phyloP scores from a whole-genome alignment of 495 filamentous ascomycete species.

The Aspergillus bertholletiae region DNA sequence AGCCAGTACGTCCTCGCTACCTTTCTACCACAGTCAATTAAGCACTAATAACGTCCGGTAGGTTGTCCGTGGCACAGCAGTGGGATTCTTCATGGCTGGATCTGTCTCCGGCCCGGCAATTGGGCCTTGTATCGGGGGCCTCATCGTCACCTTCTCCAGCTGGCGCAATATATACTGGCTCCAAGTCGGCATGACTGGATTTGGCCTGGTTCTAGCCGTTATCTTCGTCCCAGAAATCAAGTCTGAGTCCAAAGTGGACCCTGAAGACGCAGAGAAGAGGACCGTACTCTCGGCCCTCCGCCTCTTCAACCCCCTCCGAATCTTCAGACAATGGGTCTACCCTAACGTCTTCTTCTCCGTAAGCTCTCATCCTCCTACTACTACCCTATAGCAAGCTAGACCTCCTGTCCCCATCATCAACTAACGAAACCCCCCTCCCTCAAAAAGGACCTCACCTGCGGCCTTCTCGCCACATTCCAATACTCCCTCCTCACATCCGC shows the following conservation, averaged over 20 bases:
- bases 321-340: conserved; percentile 33
- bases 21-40: not conserved
- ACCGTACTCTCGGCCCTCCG: conserved; percentile 8
- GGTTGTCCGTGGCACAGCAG: conserved; percentile 52
- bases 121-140: conserved; percentile 46
- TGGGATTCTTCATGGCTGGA: conserved; percentile 52
- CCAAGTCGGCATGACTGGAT: conserved; percentile 47
- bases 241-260: conserved; percentile 5
- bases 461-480: conserved; percentile 65
- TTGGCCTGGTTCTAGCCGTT: conserved; percentile 34
- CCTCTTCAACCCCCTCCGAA: conserved; percentile 38
- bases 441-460: conserved; percentile 54
- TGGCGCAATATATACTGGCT: conserved; percentile 61
- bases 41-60: conserved; percentile 13
- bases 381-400: too few relatives aligned
- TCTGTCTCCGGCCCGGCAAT: conserved; percentile 55
- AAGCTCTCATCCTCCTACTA: too few relatives aligned
- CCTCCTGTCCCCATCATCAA: not conserved
- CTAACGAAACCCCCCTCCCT: conserved; percentile 1
- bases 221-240: conserved; percentile 38
- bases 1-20: too few relatives aligned
- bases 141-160: conserved; percentile 53
- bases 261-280: not conserved
- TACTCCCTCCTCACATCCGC: conserved; percentile 70
- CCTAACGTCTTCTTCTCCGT: conserved; percentile 43